These are phyloP conservation scores for Calonectria fujianensis DNA, from an alignment of 2,329 filamentous ascomycete genomes.

Conservation along the genomic window DNA sequence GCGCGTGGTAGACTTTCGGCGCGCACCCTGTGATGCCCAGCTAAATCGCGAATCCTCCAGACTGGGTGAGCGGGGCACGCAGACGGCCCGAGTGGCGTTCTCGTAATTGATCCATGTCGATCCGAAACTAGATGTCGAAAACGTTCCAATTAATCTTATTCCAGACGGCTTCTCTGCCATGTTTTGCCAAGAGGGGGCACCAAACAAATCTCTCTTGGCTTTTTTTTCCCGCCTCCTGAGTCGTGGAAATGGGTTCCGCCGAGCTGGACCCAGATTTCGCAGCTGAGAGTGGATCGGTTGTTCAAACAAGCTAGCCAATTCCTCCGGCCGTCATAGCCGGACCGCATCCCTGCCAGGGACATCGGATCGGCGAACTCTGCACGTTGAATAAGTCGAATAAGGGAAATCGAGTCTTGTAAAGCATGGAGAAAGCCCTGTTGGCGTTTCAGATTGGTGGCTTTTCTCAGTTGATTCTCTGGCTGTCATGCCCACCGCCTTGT, in stretches of 20 bases:
- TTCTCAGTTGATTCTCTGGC: not conserved
- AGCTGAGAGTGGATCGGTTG: not conserved
- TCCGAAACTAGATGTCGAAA: constrained; percentile 13
- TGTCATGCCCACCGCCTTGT: not conserved
- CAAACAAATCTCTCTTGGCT: constrained; percentile 26
- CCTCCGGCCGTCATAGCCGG: constrained; percentile 25
- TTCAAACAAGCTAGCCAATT: constrained; percentile 28
- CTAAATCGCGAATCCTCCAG: constrained; percentile 25
- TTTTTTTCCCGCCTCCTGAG: not conserved
- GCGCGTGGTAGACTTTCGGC: not conserved
- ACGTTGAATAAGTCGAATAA: too few species aligned
- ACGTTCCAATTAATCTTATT: constrained; percentile 23
- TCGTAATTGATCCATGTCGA: constrained; percentile 9
- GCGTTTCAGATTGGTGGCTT: constrained; percentile 3
- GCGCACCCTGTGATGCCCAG: constrained; percentile 15
- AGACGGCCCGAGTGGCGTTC: not conserved
- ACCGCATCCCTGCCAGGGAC: not conserved
- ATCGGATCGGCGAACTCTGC: not conserved
- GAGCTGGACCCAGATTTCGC: not conserved
- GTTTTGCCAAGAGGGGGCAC: not conserved
- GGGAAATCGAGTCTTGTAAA: not conserved
- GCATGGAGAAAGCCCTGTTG: not conserved
- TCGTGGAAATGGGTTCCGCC: constrained; percentile 14
- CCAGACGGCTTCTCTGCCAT: not conserved
- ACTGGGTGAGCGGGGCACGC: not conserved